A percentile compares a stretch with the other conserved stretches of the same genome.
Conservation (phyloP, 495 filamentous ascomycete species). For the Darksidea phi region DNA sequence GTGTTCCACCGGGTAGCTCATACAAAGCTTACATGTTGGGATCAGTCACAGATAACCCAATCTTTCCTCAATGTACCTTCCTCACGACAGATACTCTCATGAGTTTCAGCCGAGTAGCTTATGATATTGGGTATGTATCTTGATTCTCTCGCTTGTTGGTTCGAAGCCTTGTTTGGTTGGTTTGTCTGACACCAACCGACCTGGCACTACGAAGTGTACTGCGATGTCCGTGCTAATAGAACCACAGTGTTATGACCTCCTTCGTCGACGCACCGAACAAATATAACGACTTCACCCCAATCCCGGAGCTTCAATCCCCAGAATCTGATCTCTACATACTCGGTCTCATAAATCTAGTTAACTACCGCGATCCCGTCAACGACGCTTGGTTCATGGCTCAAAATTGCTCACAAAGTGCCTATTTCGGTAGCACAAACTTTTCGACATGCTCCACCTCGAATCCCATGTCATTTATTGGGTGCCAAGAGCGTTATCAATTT, state of each 20-base stretch:
- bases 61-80: not conserved
- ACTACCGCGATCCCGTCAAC: conserved; percentile 2
- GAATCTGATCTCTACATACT: conserved; percentile 5
- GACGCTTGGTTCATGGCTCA: conserved; percentile 13
- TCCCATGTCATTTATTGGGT: conserved; percentile 10
- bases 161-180: no score
- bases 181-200: no score
- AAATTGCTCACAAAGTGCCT: conserved; percentile 1
- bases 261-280: not conserved
- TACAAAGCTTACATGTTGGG: not conserved
- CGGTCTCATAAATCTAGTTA: conserved; percentile 4
- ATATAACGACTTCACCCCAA: conserved; percentile 1
- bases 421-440: no score
- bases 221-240: no score
- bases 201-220: no score
- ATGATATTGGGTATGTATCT: no score
- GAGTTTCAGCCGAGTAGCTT: no score
- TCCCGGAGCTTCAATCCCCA: conserved; percentile 7
- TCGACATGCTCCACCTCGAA: not conserved
- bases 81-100: no score
- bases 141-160: no score
- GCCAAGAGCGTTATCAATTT: conserved; percentile 23
- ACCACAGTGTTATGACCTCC: not conserved
- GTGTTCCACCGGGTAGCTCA: not conserved
- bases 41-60: no score